Evolutionary conservation across 176 grass and related monocot species (phyloP).

Genomic region (Saccharum officinarum): DNA sequence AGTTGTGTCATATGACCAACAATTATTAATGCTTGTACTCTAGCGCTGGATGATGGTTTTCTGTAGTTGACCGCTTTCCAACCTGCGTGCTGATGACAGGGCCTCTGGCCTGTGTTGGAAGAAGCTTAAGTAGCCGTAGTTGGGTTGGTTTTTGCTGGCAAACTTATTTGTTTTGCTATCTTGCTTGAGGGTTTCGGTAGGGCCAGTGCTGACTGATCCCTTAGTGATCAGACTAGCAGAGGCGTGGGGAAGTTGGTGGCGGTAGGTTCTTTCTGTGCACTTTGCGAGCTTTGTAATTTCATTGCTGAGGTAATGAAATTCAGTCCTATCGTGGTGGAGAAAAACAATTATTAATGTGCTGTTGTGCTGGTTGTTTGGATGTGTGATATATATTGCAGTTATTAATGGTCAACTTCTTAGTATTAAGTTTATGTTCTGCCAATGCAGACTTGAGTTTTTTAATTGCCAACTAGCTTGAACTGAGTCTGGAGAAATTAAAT

Average conservation of each 20-base stretch:
- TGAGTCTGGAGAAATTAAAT: background rate
- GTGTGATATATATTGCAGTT: background rate
- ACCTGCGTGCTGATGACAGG: background rate
- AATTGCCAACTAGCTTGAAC: background rate
- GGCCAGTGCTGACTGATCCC: background rate
- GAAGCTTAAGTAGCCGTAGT: background rate
- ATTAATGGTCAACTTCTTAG: background rate
- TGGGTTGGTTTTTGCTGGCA: background rate
- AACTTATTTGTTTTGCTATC: background rate
- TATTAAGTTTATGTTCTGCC: conserved; percentile 1
- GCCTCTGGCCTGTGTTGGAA: background rate
- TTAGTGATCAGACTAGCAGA: background rate
- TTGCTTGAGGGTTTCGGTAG: background rate
- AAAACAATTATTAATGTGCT: background rate
- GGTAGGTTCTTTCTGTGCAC: background rate
- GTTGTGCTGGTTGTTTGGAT: background rate
- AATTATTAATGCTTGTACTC: conserved; percentile 4
- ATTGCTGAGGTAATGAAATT: background rate
- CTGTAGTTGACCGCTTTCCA: background rate
- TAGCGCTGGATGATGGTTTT: background rate
- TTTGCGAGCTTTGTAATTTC: background rate
- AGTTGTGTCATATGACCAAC: background rate
- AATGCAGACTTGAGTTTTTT: background rate
- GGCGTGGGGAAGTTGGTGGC: background rate
- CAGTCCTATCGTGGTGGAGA: background rate